A percentile compares a stretch with the other conserved stretches of the same genome.
These are phyloP conservation scores for Cladobotryum mycophilum DNA, from an alignment of 2,329 filamentous ascomycete species.

Conservation along the genomic window DNA sequence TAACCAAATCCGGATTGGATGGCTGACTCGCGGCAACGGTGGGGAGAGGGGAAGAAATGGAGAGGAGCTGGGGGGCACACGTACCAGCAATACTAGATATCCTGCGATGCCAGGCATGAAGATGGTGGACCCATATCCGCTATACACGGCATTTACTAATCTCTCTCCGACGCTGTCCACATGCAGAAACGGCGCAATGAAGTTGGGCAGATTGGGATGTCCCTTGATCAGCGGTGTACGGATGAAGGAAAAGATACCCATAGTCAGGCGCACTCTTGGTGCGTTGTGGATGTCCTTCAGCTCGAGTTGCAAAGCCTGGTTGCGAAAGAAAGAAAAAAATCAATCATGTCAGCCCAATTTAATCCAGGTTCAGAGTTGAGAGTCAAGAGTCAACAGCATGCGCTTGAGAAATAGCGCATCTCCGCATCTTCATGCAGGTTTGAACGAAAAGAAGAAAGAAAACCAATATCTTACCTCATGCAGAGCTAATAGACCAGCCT, in stretches of 20 bases:
- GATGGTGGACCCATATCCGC: constrained; percentile 24
- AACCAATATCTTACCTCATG: constrained; percentile 19
- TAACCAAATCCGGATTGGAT: no score
- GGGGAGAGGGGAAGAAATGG: not conserved
- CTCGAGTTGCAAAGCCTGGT: constrained; percentile 25
- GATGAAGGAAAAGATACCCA: constrained; percentile 27
- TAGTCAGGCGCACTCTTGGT: constrained; percentile 21
- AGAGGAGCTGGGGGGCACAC: constrained; percentile 2
- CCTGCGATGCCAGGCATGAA: constrained; percentile 25
- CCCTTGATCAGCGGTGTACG: constrained; percentile 26
- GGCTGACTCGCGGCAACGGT: no score
- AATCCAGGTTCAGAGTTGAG: no score
- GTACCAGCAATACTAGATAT: constrained; percentile 22
- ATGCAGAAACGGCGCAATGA: constrained; percentile 26
- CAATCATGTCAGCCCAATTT: not conserved
- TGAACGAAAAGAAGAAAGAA: constrained; percentile 18
- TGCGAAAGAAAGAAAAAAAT: not conserved
- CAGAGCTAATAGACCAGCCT: constrained; percentile 32
- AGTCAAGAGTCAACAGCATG: no score
- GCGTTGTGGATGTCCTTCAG: constrained; percentile 24
- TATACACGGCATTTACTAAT: constrained; percentile 23
- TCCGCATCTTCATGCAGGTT: not conserved
- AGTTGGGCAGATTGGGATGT: constrained; percentile 19
- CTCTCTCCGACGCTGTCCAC: constrained; percentile 27
- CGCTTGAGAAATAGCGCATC: no score